Evolutionary conservation across 176 grass and related monocot genomes (phyloP), one percentile per base, ranked within the genome.

Genomic region (Dendrocalamus sinicus): DNA sequence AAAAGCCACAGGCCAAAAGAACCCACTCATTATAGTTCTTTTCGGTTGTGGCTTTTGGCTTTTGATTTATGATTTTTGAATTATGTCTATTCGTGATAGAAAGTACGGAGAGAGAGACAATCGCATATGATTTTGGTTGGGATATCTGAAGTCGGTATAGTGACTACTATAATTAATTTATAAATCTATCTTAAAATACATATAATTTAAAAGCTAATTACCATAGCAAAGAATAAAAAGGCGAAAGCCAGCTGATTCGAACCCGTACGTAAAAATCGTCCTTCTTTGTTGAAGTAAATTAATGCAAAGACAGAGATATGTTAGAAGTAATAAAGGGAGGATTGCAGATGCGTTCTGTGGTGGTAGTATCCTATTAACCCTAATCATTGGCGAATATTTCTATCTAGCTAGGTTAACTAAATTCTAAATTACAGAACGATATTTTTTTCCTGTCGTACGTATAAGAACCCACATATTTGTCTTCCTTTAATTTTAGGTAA

Each of bases 241-340:
- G n/a, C n/a, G n/a, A n/a, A 39, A 39, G 37, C 37, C 4, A 39
- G 37, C 37, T 39, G 37, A 39, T 39, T 5, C 37, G 4, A 5
- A 39, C 37, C 37, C 22, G 58, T 45, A 78, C 46, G 67, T 73
- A 79, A 67, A 50, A 47, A 75, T 68, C 20, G 2, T n/a, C 47
- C 58, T 74, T 43, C 24, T 74, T 79, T 67, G 75, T 40, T 47
- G 13, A 23, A 83, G 22, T 87, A 79, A 78, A 52, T 73, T 87
- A 83, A 79, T 83, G 59, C 30, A 59, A 5, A 67, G 67, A 67
- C 22, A 63, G 43, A 77, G 72, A 91, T 83, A 79, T 74, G 84
- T 22, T 83, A 20, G 51, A 84, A 79, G 26, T 26, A 79, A 79
- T 77, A 87, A 87, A 87, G 47, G 50, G 59, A n/a, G 69, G 61